Evolutionary conservation across 345 rosid genomes (phyloP).

Genomic region (Gossypium herbaceum): DNA sequence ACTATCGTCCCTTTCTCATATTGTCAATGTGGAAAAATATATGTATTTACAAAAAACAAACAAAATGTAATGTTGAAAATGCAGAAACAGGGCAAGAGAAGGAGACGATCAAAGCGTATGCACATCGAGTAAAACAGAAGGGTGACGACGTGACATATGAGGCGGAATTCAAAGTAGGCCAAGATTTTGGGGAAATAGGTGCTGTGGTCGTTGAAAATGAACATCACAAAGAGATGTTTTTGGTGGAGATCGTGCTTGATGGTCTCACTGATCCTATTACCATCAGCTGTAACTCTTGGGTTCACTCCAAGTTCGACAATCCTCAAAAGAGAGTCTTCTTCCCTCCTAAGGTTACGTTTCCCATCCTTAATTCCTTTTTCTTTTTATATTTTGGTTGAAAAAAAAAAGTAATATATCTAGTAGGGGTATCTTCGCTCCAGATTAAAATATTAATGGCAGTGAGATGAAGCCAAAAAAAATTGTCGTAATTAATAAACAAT

Average conservation of each 20-base stretch:
- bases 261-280: constrained; percentile 39
- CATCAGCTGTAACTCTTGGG: constrained; percentile 58
- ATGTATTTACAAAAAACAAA: background rate
- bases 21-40: no score
- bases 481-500: no score
- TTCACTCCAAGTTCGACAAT: constrained; percentile 47
- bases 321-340: constrained; percentile 59
- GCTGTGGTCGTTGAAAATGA: constrained; percentile 64
- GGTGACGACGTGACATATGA: constrained; percentile 41
- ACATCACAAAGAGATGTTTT: constrained; percentile 60
- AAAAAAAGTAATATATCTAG: no score
- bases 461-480: no score
- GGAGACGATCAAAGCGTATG: constrained; percentile 43
- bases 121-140: constrained; percentile 29
- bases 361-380: no score
- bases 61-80: background rate
- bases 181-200: constrained; percentile 58
- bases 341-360: constrained; percentile 40
- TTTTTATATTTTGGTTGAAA: no score
- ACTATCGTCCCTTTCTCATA: no score
- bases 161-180: constrained; percentile 45
- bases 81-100: constrained; percentile 46
- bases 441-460: no score
- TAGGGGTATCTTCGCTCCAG: no score
- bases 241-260: constrained; percentile 42